A percentile compares a stretch with the other conserved stretches of the same genome.
These are phyloP conservation scores for Echeveria elegans DNA, from an alignment of 164 flowering plant species.

Conservation along the genomic window DNA sequence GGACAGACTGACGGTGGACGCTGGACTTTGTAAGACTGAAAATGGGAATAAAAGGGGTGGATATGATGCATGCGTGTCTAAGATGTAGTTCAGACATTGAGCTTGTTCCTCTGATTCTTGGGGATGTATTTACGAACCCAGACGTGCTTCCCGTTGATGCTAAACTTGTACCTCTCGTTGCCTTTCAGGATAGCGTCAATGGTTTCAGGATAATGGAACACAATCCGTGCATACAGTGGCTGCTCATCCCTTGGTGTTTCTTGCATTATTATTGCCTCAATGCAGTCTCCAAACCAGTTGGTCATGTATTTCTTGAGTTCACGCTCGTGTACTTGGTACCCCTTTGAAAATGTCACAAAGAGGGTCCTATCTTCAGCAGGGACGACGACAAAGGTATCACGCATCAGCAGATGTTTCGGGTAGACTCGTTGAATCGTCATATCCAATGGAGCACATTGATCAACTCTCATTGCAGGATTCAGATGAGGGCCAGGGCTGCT, in stretches of 20 bases:
- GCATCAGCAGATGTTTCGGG: neutral
- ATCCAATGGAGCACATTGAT: neutral
- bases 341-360: constrained; percentile 51
- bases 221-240: constrained; percentile 30
- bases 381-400: neutral
- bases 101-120: neutral
- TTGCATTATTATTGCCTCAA: constrained; percentile 37
- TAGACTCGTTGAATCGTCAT: neutral
- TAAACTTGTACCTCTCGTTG: constrained; percentile 23
- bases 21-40: neutral
- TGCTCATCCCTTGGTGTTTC: constrained; percentile 23
- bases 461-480: neutral
- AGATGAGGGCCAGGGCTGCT: neutral
- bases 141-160: constrained; percentile 47
- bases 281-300: constrained; percentile 27
- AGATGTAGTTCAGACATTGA: neutral
- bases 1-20: too few species aligned
- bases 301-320: constrained; percentile 32
- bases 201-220: constrained; percentile 16
- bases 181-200: constrained; percentile 28
- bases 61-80: neutral
- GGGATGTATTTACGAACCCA: constrained; percentile 34
- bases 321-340: constrained; percentile 37
- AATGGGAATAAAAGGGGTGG: neutral
- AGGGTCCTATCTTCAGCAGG: constrained; percentile 33